A percentile compares a stretch with the other conserved stretches of the same genome.
Evolutionary conservation across 495 filamentous ascomycete species (phyloP).

Genomic region (Aspergillus baeticus): DNA sequence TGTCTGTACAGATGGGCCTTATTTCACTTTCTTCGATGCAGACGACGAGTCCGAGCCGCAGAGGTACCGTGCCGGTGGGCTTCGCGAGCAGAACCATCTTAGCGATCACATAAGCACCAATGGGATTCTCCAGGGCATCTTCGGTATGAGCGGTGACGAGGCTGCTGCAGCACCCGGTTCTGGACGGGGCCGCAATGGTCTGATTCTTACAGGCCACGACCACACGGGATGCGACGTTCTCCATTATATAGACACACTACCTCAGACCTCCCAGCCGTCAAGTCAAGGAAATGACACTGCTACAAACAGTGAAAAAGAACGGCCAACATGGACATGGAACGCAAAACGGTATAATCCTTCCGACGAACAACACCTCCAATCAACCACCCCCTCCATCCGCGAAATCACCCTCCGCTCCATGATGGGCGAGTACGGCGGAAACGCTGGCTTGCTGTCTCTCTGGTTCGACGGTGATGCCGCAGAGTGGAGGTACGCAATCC

Average conservation of each 20-base stretch:
- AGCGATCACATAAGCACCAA: slow-evolving; percentile 58
- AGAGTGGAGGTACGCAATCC: slow-evolving; percentile 82
- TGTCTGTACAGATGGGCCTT: slow-evolving; percentile 79
- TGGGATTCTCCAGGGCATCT: slow-evolving; percentile 73
- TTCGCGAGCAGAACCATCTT: slow-evolving; percentile 92
- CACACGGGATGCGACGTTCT: slow-evolving; percentile 89
- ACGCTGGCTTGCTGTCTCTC: slow-evolving; percentile 78
- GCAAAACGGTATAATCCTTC: slow-evolving; percentile 26
- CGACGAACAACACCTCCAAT: neutral
- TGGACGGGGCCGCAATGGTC: slow-evolving; percentile 63
- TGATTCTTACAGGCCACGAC: slow-evolving; percentile 91
- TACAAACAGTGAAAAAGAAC: slow-evolving; percentile 19
- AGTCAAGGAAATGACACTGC: slow-evolving; percentile 14
- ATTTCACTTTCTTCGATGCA: slow-evolving; percentile 66
- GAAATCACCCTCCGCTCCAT: slow-evolving; percentile 96
- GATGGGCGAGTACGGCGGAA: slow-evolving; percentile 93
- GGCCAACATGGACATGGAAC: slow-evolving; percentile 32
- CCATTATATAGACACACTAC: slow-evolving; percentile 63
- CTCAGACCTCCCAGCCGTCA: neutral
- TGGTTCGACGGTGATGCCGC: slow-evolving; percentile 72
- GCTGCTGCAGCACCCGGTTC: slow-evolving; percentile 46
- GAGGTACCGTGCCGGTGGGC: slow-evolving; percentile 54
- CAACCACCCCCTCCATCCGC: slow-evolving; percentile 49
- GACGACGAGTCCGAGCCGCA: slow-evolving; percentile 37
- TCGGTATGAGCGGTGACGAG: slow-evolving; percentile 65